Evolutionary conservation across 1,284 basidiomycete genomes (phyloP).

Genomic region (Amylostereum areolatum): DNA sequence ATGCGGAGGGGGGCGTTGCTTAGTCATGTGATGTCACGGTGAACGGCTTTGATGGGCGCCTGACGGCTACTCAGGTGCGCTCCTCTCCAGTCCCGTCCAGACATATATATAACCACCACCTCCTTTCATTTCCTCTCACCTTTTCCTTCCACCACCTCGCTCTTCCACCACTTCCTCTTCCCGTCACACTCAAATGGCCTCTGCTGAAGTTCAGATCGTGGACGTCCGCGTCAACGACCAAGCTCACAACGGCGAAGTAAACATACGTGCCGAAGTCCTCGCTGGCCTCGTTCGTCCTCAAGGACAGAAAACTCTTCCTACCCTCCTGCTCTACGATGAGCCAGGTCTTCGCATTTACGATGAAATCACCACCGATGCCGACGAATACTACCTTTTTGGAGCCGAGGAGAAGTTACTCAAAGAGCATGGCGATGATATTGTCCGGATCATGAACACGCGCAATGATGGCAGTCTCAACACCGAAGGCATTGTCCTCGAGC

Average conservation of each 20-base stretch:
- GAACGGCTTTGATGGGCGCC: too few species aligned
- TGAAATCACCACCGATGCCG: slow-evolving; percentile 72
- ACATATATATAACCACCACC: too few species aligned
- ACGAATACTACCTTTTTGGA: slow-evolving; percentile 86
- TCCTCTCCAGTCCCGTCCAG: too few species aligned
- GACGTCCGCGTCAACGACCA: slow-evolving; percentile 37
- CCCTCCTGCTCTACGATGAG: slow-evolving; percentile 85
- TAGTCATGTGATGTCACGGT: too few species aligned
- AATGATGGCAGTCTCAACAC: slow-evolving; percentile 40
- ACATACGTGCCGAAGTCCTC: slow-evolving; percentile 44
- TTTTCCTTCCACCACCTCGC: too few species aligned
- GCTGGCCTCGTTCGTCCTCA: slow-evolving; percentile 48
- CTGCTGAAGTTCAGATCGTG: slow-evolving; percentile 29
- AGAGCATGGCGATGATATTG: slow-evolving; percentile 58
- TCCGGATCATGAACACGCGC: slow-evolving; percentile 64
- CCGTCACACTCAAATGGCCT: slow-evolving; percentile 3
- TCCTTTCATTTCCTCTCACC: too few species aligned
- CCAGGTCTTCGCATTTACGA: slow-evolving; percentile 80
- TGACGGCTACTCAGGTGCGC: too few species aligned
- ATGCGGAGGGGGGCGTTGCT: too few species aligned
- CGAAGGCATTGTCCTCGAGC: slow-evolving; percentile 66
- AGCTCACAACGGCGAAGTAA: slow-evolving; percentile 23
- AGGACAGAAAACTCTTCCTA: slow-evolving; percentile 69
- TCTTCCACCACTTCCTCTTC: too few species aligned
- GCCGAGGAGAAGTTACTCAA: slow-evolving; percentile 72